Base-by-base conservation (phyloP, 148 eudicot species). In the Spergularia marina region DNA sequence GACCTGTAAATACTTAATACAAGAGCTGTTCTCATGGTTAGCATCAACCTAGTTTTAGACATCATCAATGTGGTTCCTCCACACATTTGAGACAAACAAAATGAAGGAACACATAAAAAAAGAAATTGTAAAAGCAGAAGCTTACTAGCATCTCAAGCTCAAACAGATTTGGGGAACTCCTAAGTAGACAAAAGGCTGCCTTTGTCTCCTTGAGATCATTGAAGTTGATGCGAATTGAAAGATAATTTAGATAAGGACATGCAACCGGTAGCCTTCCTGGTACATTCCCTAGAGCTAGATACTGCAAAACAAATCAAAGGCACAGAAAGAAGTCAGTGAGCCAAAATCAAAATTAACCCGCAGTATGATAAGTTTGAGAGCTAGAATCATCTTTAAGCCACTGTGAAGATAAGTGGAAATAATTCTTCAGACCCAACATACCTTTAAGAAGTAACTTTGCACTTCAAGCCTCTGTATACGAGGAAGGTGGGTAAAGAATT, bases 91-190 rank as follows among this genome's bases (percentile, higher is more conserved):
- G n/a, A 16, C 6, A 66, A 36, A 16, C 10, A 21, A 69, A 4
- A 52, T 12, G 61, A 68, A 51, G 69, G 59, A 51, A 16, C 53
- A 23, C 41, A 8, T 58, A 4, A 53, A 44, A 23, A 41, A 18
- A 52, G 10, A 40, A 54, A 39, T 17, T 14, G 6, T 10, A 47
- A 23, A 41, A 40, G 41, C 21, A 65, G 25, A n/a, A 57, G 74
- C 94, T 81, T 72, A 88, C 94, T 85, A 91, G 63, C 87, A 91
- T 78, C 84, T 91, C 97, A 81, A 91, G 92, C 81, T 91, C 97
- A 68, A 73, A 79, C 47, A 91, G 83, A 79, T 88, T 85, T 54
- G 97, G 92, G 69, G 89, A 86, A 75, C 97, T 91, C 78, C 88
- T 82, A 60, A 91, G 84, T 65, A 91, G 82, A 77, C 92, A 88